Evolutionary conservation across 139 green algal genomes (phyloP), one percentile per base, ranked within the genome.

Genomic region (Zygnema cylindricum): DNA sequence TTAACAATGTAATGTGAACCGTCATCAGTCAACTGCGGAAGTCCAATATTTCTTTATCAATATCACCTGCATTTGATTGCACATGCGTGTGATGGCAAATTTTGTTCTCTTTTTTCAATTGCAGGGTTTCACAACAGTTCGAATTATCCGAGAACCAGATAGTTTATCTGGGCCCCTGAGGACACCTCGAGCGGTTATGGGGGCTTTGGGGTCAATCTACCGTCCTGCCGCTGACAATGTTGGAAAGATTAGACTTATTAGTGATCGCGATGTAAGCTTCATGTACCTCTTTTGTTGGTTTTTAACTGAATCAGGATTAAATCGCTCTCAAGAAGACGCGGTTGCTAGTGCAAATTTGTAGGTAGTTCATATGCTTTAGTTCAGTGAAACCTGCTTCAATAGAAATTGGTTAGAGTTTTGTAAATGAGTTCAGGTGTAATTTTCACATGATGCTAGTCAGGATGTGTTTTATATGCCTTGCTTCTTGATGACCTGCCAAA

Each of bases 241-340:
- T 7, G 88, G 88, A 33, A 92, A 92, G 88, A 92, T 91, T 69
- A 32, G 41, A 36, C 73, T 91, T 33, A 54, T 91, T 22, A 35
- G 69, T 82, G 55, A 89, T 36, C 81, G 81, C 25, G 54, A 84
- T 83, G 86, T 90, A 23, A 82, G 86, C 49, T 25, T 63, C 49
- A 16, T 36, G 43, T 22, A 71, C n/a, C n/a, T n/a, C n/a, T n/a
- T n/a, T n/a, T n/a, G n/a, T n/a, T n/a, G n/a, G n/a, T n/a, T n/a
- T n/a, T n/a, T n/a, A n/a, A n/a, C n/a, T n/a, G n/a, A n/a, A n/a
- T n/a, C n/a, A n/a, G n/a, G n/a, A n/a, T n/a, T n/a, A n/a, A n/a
- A n/a, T n/a, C n/a, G n/a, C n/a, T n/a, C n/a, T n/a, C n/a, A n/a
- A n/a, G n/a, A n/a, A n/a, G n/a, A n/a, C n/a, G n/a, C n/a, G n/a